Conservation (phyloP, 2,329 filamentous ascomycete species). For the Exophiala sideris region DNA sequence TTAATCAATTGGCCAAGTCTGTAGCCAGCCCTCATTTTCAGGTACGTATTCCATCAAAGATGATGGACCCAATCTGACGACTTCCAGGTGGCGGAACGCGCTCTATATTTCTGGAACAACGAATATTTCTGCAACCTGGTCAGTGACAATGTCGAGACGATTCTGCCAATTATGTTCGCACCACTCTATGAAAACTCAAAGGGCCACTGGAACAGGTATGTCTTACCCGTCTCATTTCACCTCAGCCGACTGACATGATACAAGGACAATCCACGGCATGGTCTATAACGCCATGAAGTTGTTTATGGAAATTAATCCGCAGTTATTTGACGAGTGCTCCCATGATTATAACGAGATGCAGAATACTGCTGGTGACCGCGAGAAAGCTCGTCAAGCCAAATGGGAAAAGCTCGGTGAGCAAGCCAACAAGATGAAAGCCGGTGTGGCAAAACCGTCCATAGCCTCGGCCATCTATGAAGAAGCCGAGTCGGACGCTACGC, state of each 20-base stretch:
- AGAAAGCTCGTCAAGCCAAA: slow-evolving; percentile 76
- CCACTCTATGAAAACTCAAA: slow-evolving; percentile 98
- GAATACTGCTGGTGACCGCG: slow-evolving; percentile 81
- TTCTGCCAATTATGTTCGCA: slow-evolving; percentile 98
- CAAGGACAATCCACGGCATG: slow-evolving; percentile 97
- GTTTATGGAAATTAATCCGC: slow-evolving; percentile 99
- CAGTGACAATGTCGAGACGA: slow-evolving; percentile 97
- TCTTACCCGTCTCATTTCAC: slow-evolving; percentile 7
- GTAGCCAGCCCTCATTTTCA: slow-evolving; percentile 98
- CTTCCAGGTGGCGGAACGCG: slow-evolving; percentile 78
- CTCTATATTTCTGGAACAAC: slow-evolving; percentile 99
- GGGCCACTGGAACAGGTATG: slow-evolving; percentile 95
- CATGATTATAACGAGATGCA: slow-evolving; percentile 97
- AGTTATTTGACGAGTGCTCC: slow-evolving; percentile 97
- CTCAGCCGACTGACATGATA: slow-evolving; percentile 31
- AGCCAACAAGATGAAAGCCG: slow-evolving; percentile 66
- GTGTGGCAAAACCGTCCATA: slow-evolving; percentile 35
- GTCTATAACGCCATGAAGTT: slow-evolving; percentile 99
- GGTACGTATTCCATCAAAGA: slow-evolving; percentile 38
- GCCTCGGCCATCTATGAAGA: slow-evolving; percentile 36
- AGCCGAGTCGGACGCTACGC: slow-evolving; percentile 73
- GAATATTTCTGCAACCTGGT: slow-evolving; percentile 99
- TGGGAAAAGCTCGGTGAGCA: slow-evolving; percentile 85
- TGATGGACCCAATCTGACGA: slow-evolving; percentile 1
- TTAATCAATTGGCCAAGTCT: slow-evolving; percentile 95